Conservation (phyloP, 2,329 filamentous ascomycete species). For the Hysterium pulicare region DNA sequence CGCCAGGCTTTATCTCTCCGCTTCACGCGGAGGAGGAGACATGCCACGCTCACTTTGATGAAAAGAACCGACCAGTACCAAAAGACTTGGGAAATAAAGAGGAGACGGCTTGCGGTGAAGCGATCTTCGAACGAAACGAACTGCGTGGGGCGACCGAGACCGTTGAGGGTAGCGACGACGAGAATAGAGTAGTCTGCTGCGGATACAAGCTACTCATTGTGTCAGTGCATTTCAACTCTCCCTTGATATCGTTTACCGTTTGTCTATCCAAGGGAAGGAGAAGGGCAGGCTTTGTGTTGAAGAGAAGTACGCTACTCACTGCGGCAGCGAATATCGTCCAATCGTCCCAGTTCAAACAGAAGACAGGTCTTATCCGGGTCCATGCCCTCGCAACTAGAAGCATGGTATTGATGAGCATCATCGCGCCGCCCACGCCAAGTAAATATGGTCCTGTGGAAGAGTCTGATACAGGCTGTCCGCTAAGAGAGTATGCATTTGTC, state of each 20-base stretch:
- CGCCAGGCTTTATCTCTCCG: conserved; percentile 14
- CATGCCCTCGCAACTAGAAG: conserved; percentile 20
- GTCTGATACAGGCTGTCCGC: too few species aligned
- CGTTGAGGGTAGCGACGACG: conserved; percentile 14
- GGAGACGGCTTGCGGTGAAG: conserved; percentile 13
- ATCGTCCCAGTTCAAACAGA: conserved; percentile 17
- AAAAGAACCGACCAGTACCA: conserved; percentile 27
- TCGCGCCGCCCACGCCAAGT: conserved; percentile 17
- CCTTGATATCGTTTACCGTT: background rate
- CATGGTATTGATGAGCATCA: conserved; percentile 15
- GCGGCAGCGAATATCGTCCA: conserved; percentile 19
- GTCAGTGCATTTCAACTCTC: background rate
- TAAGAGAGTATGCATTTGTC: too few species aligned
- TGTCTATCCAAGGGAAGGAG: background rate
- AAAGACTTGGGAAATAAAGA: conserved; percentile 24
- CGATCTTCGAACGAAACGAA: conserved; percentile 18
- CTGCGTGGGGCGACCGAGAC: conserved; percentile 19
- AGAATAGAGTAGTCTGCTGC: conserved; percentile 18
- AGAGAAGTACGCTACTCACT: conserved; percentile 9
- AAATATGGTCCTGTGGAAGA: too few species aligned
- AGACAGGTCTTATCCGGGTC: conserved; percentile 13
- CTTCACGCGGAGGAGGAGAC: conserved; percentile 22
- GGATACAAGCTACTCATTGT: conserved; percentile 20
- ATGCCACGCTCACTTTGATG: conserved; percentile 21
- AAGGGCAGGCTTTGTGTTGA: background rate